phyloP scores from a whole-genome alignment of 2,329 filamentous ascomycete species.

The Ascochyta koolunga region DNA sequence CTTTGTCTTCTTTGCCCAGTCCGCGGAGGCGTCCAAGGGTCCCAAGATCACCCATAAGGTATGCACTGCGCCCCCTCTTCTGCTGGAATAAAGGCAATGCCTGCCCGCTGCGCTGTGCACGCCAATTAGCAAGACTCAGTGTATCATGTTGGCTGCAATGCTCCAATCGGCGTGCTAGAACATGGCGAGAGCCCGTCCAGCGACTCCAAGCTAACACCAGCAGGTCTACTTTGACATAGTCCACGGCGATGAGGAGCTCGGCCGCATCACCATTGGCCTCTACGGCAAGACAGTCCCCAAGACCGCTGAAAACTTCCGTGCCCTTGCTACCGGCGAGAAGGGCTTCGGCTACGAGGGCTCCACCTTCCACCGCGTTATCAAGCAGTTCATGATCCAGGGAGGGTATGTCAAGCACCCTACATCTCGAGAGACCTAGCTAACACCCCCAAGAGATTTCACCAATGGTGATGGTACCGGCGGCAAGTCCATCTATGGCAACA shows the following conservation, averaged over 20 bases:
- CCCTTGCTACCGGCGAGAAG: constrained; percentile 83
- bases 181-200: neutral
- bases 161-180: neutral
- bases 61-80: constrained; percentile 16
- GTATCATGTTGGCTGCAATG: neutral
- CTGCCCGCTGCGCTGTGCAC: neutral
- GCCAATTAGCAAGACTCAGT: constrained; percentile 2
- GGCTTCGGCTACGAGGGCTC: constrained; percentile 83
- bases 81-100: neutral
- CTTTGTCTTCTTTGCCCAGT: constrained; percentile 46
- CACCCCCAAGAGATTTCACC: constrained; percentile 68
- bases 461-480: constrained; percentile 81
- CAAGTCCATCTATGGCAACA: constrained; percentile 85
- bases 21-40: constrained; percentile 61
- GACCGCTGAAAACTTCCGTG: constrained; percentile 72
- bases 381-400: constrained; percentile 90
- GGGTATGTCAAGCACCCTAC: constrained; percentile 51
- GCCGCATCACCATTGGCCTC: constrained; percentile 79
- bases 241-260: constrained; percentile 75
- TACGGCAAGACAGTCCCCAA: constrained; percentile 88
- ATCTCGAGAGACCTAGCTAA: neutral
- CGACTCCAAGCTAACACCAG: constrained; percentile 3
- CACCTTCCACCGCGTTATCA: constrained; percentile 88
- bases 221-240: constrained; percentile 82
- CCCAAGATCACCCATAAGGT: constrained; percentile 96